A percentile compares a stretch with the other conserved stretches of the same genome.
These are phyloP conservation scores for Claviceps sorghi DNA, from an alignment of 2,329 filamentous ascomycete species.

Conservation along the genomic window DNA sequence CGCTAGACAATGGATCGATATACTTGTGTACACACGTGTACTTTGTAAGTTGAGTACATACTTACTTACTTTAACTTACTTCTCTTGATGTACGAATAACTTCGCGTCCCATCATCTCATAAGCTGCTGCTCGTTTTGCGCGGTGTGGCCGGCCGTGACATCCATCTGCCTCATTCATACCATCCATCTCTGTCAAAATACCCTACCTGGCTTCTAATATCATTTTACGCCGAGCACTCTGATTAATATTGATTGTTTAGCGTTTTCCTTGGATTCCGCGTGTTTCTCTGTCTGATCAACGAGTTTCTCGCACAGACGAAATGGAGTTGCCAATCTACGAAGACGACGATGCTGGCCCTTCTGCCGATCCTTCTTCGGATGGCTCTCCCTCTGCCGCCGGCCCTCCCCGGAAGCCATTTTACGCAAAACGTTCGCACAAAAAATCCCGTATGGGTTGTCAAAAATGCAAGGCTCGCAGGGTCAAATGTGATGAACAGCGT, in stretches of 20 bases:
- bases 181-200: not conserved
- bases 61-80: too few species aligned
- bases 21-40: too few species aligned
- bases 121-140: not conserved
- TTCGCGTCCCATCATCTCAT: not conserved
- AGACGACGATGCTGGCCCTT: not conserved
- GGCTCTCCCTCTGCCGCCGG: not conserved
- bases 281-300: not conserved
- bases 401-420: conserved; percentile 13
- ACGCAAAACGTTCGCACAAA: conserved; percentile 37
- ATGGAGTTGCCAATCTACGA: not conserved
- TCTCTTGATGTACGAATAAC: not conserved
- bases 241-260: not conserved
- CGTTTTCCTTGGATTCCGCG: not conserved
- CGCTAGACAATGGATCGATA: not conserved
- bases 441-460: conserved; percentile 39
- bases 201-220: not conserved
- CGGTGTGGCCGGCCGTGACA: not conserved
- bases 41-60: too few species aligned
- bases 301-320: not conserved
- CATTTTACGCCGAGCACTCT: not conserved
- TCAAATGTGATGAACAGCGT: conserved; percentile 38
- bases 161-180: not conserved
- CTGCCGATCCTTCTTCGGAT: not conserved
- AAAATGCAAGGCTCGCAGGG: conserved; percentile 40